phyloP scores from a whole-genome alignment of 306 rosid species.

The Prunus dulcis region DNA sequence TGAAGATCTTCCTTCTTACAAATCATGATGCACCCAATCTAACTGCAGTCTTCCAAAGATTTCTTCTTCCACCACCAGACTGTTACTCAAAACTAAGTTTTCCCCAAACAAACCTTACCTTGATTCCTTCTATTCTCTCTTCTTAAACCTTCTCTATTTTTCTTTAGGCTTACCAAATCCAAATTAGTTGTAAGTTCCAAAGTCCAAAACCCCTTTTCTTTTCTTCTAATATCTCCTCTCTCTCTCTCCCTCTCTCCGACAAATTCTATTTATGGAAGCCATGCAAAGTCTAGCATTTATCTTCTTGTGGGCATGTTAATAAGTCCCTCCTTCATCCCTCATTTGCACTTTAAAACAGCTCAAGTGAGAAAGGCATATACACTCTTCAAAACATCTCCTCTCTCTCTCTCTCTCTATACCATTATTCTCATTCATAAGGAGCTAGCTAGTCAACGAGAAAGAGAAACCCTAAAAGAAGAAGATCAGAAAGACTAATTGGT shows the following conservation, averaged over 20 bases:
- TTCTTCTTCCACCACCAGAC: background rate
- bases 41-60: too few species aligned
- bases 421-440: background rate
- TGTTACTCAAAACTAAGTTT: too few species aligned
- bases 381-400: background rate
- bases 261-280: slow-evolving; percentile 21
- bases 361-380: background rate
- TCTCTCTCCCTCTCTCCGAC: slow-evolving; percentile 10
- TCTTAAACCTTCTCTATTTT: too few species aligned
- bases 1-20: too few species aligned
- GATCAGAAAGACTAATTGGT: background rate
- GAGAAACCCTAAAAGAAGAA: slow-evolving; percentile 32
- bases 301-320: slow-evolving; percentile 1
- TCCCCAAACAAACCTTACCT: too few species aligned
- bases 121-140: too few species aligned
- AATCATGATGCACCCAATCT: too few species aligned
- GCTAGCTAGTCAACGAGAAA: background rate
- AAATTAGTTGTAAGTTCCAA: too few species aligned
- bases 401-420: slow-evolving; percentile 2
- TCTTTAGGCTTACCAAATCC: too few species aligned
- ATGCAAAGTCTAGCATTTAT: slow-evolving; percentile 30
- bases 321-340: background rate
- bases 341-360: background rate
- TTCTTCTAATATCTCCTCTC: background rate
- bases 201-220: too few species aligned